A percentile compares a stretch with the other conserved stretches of the same genome.
Evolutionary conservation across 495 filamentous ascomycete species (phyloP).

Genomic region (Chlorociboria aeruginascens): DNA sequence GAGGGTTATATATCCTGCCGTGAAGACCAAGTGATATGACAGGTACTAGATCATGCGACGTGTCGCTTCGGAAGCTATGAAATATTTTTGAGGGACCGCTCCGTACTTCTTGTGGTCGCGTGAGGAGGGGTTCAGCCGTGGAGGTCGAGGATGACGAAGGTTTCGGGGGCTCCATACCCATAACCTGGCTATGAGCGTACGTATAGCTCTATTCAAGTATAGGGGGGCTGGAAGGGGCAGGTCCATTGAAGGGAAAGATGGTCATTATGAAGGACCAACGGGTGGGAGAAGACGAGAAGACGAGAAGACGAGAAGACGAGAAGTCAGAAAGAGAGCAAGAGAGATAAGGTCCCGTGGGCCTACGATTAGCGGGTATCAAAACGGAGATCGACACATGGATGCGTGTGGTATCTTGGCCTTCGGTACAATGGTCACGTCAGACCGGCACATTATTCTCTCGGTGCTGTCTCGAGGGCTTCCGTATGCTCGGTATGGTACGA

Average conservation of each 20-base stretch:
- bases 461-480: too few species aligned
- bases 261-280: too few species aligned
- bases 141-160: slow-evolving; percentile 8
- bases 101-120: slow-evolving; percentile 5
- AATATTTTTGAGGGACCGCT: slow-evolving; percentile 10
- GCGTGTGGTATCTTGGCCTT: too few species aligned
- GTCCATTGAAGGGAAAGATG: not conserved
- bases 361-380: too few species aligned
- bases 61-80: slow-evolving; percentile 15
- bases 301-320: too few species aligned
- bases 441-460: too few species aligned
- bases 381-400: too few species aligned
- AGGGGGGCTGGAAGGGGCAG: not conserved
- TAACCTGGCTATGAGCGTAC: not conserved
- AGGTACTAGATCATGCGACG: not conserved
- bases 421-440: too few species aligned
- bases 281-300: too few species aligned
- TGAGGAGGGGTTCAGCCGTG: slow-evolving; percentile 11
- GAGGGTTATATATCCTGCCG: slow-evolving; percentile 48
- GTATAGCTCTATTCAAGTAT: not conserved
- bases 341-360: too few species aligned
- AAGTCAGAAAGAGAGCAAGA: too few species aligned
- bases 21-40: not conserved
- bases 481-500: too few species aligned
- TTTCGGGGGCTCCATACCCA: slow-evolving; percentile 8